Evolutionary conservation across 2,329 filamentous ascomycete genomes (phyloP).

Genomic region (Septoria petroselini): DNA sequence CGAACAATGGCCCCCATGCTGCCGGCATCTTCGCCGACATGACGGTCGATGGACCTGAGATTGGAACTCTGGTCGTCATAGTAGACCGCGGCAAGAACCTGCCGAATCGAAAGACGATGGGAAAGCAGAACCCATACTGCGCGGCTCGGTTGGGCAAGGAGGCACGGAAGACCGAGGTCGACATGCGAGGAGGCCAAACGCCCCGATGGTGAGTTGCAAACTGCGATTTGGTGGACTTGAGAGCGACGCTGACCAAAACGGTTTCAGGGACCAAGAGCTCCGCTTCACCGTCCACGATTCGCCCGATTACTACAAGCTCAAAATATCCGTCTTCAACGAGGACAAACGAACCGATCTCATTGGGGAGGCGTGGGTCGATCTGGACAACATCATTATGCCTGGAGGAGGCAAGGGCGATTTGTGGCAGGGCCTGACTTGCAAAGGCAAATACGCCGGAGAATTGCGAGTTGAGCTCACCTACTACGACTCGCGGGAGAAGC

Average conservation of each 20-base stretch:
- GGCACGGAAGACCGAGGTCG: constrained; percentile 93
- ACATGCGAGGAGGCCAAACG: constrained; percentile 90
- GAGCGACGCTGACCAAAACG: constrained; percentile 16
- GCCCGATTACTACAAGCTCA: constrained; percentile 91
- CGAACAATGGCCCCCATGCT: constrained; percentile 65
- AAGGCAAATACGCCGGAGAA: constrained; percentile 93
- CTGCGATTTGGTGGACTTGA: constrained; percentile 1
- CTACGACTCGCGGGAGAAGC: constrained; percentile 84
- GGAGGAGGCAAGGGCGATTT: constrained; percentile 92
- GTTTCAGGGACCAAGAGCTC: constrained; percentile 88
- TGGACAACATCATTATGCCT: constrained; percentile 73
- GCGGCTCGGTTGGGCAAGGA: constrained; percentile 91
- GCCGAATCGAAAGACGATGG: constrained; percentile 94
- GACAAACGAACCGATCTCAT: constrained; percentile 98
- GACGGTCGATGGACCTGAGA: constrained; percentile 85
- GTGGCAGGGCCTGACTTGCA: constrained; percentile 85
- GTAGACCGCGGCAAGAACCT: constrained; percentile 95
- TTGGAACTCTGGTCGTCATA: constrained; percentile 88
- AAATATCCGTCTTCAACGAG: constrained; percentile 95
- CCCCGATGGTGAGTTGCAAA: constrained; percentile 73
- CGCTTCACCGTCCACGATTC: constrained; percentile 96
- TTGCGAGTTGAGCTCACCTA: constrained; percentile 93
- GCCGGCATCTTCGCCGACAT: constrained; percentile 94
- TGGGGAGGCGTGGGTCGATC: constrained; percentile 85
- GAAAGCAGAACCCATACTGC: constrained; percentile 97